Evolutionary conservation across 352 stramenopile species (phyloP).

Genomic region (Thalassiosira mediterranea): DNA sequence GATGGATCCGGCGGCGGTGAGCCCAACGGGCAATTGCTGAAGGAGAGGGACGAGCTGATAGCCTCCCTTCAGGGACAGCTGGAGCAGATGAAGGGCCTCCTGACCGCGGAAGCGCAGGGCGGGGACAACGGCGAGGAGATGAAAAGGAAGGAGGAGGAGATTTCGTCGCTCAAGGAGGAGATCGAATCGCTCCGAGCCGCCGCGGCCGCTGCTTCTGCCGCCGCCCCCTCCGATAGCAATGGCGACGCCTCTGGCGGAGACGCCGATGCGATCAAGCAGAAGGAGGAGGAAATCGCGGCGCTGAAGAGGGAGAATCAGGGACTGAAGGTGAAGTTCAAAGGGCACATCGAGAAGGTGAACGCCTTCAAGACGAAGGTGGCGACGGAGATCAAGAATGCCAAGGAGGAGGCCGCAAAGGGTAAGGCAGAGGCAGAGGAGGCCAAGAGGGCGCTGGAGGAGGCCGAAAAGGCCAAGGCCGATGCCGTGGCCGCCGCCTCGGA

Average conservation of each 20-base stretch:
- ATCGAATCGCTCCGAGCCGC: constrained; percentile 22
- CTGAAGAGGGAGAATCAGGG: constrained; percentile 32
- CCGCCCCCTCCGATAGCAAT: not conserved
- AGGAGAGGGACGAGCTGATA: not conserved
- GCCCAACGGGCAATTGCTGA: too few species aligned
- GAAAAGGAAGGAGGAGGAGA: constrained; percentile 25
- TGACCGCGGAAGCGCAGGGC: not conserved
- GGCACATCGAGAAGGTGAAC: constrained; percentile 47
- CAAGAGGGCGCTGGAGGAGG: constrained; percentile 36
- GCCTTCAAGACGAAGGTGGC: constrained; percentile 49
- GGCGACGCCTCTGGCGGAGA: not conserved
- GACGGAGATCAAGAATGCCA: constrained; percentile 37
- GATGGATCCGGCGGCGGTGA: too few species aligned
- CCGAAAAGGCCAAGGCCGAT: constrained; percentile 1
- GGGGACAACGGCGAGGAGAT: constrained; percentile 20
- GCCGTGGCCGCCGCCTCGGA: too few species aligned
- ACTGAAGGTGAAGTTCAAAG: constrained; percentile 49
- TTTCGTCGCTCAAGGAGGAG: constrained; percentile 18
- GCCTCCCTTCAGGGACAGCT: not conserved
- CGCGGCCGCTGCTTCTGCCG: not conserved
- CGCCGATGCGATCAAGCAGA: constrained; percentile 14
- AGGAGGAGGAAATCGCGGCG: constrained; percentile 28
- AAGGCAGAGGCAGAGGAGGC: constrained; percentile 31
- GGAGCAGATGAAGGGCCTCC: too few species aligned
- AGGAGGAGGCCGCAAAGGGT: constrained; percentile 20